Base-by-base conservation (phyloP, 164 flowering plant species). In the Vitis riparia region DNA sequence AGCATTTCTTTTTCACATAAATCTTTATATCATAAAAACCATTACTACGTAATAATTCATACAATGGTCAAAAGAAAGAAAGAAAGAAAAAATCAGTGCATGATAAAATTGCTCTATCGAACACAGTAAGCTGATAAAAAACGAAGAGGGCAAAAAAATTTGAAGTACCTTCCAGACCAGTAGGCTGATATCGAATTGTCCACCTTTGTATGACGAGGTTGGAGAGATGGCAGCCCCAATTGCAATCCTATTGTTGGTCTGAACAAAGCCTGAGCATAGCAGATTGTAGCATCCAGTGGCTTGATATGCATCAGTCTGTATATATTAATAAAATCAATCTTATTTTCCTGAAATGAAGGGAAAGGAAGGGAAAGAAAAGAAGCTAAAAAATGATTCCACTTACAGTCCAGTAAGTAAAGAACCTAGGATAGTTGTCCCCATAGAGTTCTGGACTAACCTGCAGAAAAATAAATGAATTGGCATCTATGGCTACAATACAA, bases 371-470 rank as follows among this genome's bases (percentile, higher is more conserved):
- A 59, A 32, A 3, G 51, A 64, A 32, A 52, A 55, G 23, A n/a
- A 58, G 19, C 44, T 11, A n/a, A 55, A 55, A 19, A 30, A 37
- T 19, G 13, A 9, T 1, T 0, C 16, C 52, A 83, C 93, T 91
- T 74, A 94, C 98, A 48, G 98, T 94, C 98, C 98, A 94, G 72
- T 94, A 94, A 23, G 98, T 94, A 76, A 94, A 94, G 80, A 94
- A 93, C 71, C 98, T 87, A 1, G 98, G 95, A 69, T 83, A 78
- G 76, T 77, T 85, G 85, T 94, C 98, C 29, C 98, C 98, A 75
- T 94, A 94, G 10, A 94, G 82, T 76, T 92, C 97, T 68, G 97
- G 98, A 77, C 98, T 94, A 19, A 94, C 91, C 98, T 94, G 94
- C 80, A 59, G 55, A 55, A 58, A 47, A 16, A 58, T 68, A 59